Evolutionary conservation across 495 filamentous ascomycete genomes (phyloP).

Genomic region (Hypoxylon perforatum): DNA sequence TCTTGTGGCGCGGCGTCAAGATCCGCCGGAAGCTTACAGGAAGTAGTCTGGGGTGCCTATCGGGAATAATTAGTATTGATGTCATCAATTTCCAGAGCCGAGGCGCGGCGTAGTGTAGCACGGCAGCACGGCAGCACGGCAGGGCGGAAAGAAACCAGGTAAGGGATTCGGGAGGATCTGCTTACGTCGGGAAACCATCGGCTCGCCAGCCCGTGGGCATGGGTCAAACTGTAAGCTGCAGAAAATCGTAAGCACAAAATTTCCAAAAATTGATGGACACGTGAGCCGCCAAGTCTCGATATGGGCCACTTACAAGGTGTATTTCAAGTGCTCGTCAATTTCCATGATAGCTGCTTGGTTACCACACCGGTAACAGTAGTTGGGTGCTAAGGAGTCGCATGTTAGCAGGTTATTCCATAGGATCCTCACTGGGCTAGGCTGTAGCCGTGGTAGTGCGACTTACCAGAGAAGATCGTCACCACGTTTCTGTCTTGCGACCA

Average conservation of each 20-base stretch:
- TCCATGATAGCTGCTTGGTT: conserved; percentile 99
- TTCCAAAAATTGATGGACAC: neutral
- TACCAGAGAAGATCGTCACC: conserved; percentile 98
- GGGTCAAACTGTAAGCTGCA: conserved; percentile 98
- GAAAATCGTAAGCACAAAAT: conserved; percentile 36
- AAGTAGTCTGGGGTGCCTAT: conserved; percentile 94
- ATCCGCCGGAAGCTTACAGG: conserved; percentile 67
- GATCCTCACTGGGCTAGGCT: neutral
- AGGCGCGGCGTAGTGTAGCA: neutral
- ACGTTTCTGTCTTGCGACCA: conserved; percentile 98
- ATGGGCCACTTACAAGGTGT: conserved; percentile 88
- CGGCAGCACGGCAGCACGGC: neutral
- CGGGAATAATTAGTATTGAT: conserved; percentile 28
- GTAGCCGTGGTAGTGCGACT: conserved; percentile 36
- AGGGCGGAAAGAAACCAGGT: neutral
- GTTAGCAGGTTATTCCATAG: conserved; percentile 15
- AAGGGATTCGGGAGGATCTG: conserved; percentile 6
- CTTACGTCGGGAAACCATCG: conserved; percentile 95
- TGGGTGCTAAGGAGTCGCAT: conserved; percentile 72
- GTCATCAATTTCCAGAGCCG: conserved; percentile 22
- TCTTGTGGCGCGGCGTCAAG: conserved; percentile 28
- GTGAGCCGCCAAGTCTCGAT: conserved; percentile 6
- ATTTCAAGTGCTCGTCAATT: conserved; percentile 99
- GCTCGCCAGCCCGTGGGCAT: conserved; percentile 95
- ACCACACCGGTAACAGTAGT: conserved; percentile 98